A percentile compares a stretch with the other conserved stretches of the same genome.
Evolutionary conservation across 441 rosid genomes (phyloP).

Genomic region (Arabidopsis hybrid): DNA sequence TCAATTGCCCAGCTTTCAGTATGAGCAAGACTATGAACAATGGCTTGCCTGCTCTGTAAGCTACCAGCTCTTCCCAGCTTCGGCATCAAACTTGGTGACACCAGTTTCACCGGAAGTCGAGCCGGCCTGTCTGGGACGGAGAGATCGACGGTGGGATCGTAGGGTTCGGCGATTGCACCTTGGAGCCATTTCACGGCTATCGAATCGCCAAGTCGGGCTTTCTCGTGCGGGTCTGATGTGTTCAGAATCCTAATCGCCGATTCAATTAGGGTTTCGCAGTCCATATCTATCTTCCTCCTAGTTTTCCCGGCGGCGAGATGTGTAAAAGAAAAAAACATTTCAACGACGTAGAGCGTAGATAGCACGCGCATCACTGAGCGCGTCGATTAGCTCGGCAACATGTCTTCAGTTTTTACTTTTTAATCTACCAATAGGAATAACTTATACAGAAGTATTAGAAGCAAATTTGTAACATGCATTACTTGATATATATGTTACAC

Average conservation of each 20-base stretch:
- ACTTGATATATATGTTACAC: no score
- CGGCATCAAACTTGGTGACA: constrained; percentile 90
- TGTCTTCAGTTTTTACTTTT: background rate
- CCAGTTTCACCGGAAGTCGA: constrained; percentile 77
- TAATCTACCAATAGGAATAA: no score
- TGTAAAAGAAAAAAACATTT: background rate
- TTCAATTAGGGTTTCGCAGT: constrained; percentile 69
- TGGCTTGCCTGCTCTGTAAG: constrained; percentile 91
- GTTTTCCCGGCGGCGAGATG: constrained; percentile 29
- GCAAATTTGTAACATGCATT: no score
- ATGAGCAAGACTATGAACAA: constrained; percentile 89
- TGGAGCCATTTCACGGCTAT: constrained; percentile 75
- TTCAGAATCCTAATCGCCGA: constrained; percentile 73
- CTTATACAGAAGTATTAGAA: no score
- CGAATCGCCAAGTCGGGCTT: constrained; percentile 78
- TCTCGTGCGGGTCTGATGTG: constrained; percentile 82
- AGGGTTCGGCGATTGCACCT: constrained; percentile 65
- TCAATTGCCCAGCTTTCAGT: constrained; percentile 97
- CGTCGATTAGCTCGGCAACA: background rate
- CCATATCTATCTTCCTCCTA: constrained; percentile 32
- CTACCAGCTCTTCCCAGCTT: constrained; percentile 95
- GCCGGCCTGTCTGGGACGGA: constrained; percentile 83
- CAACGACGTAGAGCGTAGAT: background rate
- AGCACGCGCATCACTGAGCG: background rate
- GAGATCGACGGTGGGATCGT: constrained; percentile 57